Base-by-base conservation (phyloP, 257 asterid genomes). In the Linderniella brevidens region DNA sequence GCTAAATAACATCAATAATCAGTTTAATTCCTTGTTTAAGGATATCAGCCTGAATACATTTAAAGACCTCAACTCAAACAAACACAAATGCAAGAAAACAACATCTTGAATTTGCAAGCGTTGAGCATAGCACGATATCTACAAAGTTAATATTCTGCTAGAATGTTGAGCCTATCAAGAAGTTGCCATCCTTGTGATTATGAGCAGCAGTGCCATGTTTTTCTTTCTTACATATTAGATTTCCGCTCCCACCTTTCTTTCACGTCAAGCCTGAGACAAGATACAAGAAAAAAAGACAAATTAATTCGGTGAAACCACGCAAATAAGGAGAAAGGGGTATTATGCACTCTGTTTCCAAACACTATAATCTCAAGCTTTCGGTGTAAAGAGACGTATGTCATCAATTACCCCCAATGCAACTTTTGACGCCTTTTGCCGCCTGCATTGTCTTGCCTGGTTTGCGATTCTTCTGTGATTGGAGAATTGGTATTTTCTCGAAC, bases 211-310 rank as follows among this genome's bases (percentile, higher is more conserved):
- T 9, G 18, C 15, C 48, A 43, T 43, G 48, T 18, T 43, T 8
- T n/a, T 43, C 15, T 4, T 37, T 48, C 48, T 63, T 69, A 84
- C 95, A 85, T 85, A 73, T 85, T 85, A 62, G 95, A 72, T 66
- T 85, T 85, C 61, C 84, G 80, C 59, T 85, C 95, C 95, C 93
- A 85, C 56, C 87, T 68, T 63, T 80, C 87, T 59, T 74, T 85
- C 1, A 82, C 60, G 60, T 78, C 95, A 41, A 85, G 93, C 71
- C 95, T 80, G 16, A 47, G 50, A 12, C 48, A 42, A 57, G 12
- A 7, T 51, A n/a, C 12, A 58, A 18, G 57, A 20, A 56, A 53
- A 51, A 35, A 25, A 25, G 32, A 6, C 32, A 25, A 25, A 25
- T 25, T 6, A 25, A 25, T 6, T 25, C 32, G 6, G 32, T 25